Evolutionary conservation across 2,329 filamentous ascomycete species (phyloP).

Genomic region (Rutstroemia sp.): DNA sequence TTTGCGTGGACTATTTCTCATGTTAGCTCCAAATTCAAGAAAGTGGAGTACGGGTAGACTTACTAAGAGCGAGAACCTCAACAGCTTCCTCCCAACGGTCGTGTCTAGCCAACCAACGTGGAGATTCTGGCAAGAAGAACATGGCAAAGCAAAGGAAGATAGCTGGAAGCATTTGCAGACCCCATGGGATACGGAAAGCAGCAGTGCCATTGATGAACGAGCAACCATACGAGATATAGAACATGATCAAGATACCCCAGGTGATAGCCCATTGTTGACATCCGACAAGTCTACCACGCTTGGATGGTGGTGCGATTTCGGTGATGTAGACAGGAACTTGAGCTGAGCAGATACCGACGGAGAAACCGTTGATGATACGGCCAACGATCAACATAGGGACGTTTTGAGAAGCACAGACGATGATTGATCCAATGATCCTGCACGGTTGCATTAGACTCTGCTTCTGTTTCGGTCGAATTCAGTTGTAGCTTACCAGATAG

Average conservation of each 20-base stretch:
- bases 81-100: constrained; percentile 55
- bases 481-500: constrained; percentile 33
- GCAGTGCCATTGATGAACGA: constrained; percentile 25
- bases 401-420: constrained; percentile 52
- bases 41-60: background rate
- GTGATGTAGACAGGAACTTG: constrained; percentile 63
- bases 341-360: constrained; percentile 54
- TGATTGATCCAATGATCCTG: constrained; percentile 52
- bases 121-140: constrained; percentile 54
- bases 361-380: constrained; percentile 55
- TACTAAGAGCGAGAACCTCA: constrained; percentile 21
- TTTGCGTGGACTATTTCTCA: constrained; percentile 49
- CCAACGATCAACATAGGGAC: constrained; percentile 44
- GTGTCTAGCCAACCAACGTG: constrained; percentile 55
- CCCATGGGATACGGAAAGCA: constrained; percentile 59
- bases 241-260: constrained; percentile 64
- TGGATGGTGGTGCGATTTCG: constrained; percentile 51
- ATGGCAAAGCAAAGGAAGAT: constrained; percentile 50
- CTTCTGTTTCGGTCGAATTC: background rate
- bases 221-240: constrained; percentile 55
- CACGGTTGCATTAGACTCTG: constrained; percentile 20
- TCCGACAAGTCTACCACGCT: constrained; percentile 59
- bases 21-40: constrained; percentile 14
- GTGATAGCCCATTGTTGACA: constrained; percentile 57
- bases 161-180: constrained; percentile 54